Conservation (phyloP, 1,139 yeast genomes). For the Zygoascus meyerae region DNA sequence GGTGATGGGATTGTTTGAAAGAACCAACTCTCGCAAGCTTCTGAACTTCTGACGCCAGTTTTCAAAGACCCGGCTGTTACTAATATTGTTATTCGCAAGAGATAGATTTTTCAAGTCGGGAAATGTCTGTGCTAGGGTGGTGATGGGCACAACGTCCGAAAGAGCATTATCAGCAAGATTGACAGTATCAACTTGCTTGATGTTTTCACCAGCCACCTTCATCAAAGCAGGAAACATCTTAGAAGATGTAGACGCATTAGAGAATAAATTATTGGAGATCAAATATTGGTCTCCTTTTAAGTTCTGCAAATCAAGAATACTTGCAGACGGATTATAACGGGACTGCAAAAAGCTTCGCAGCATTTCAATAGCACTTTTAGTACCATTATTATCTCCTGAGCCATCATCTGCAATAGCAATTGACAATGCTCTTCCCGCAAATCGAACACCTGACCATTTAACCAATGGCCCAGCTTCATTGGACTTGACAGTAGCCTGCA, state of each 20-base stretch:
- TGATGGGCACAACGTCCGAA: conserved; percentile 54
- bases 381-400: conserved; percentile 5
- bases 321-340: conserved; percentile 60
- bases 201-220: conserved; percentile 62
- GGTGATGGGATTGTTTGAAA: conserved; percentile 72
- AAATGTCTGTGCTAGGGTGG: conserved; percentile 64
- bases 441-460: conserved; percentile 68
- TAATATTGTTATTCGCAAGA: conserved; percentile 65
- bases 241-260: conserved; percentile 51
- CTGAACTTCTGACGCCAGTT: conserved; percentile 74
- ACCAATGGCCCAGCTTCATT: conserved; percentile 55
- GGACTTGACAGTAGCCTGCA: conserved; percentile 54
- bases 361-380: conserved; percentile 45
- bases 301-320: conserved; percentile 64
- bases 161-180: conserved; percentile 69
- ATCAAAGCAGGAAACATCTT: conserved; percentile 89
- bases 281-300: conserved; percentile 64
- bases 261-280: conserved; percentile 58
- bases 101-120: conserved; percentile 77
- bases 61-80: conserved; percentile 56
- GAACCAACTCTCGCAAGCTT: conserved; percentile 64
- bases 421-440: conserved; percentile 67
- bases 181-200: conserved; percentile 58
- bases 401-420: conserved; percentile 39
- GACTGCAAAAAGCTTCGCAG: conserved; percentile 56